Evolutionary conservation across 1,139 yeast genomes (phyloP), one percentile per base, ranked within the genome.

Genomic region (Scheffersomyces illinoinensis): DNA sequence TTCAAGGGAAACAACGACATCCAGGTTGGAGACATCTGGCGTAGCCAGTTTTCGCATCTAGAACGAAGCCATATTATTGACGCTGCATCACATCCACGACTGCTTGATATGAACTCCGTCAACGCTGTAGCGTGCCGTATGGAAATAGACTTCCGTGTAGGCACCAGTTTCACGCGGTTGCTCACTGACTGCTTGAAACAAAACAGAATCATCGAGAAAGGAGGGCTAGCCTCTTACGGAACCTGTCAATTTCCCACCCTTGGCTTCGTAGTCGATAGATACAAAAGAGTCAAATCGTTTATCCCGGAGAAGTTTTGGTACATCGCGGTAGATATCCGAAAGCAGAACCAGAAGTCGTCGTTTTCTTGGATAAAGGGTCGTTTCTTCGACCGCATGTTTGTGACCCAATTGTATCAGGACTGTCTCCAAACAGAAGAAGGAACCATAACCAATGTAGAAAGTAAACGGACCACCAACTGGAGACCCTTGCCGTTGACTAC

Each of bases 191-290:
- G 79, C 46, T 78, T 86, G 56, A 78, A 79, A 58, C 65, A 68
- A 51, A 64, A 64, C 62, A 61, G 68, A 56, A 66, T 71, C 54
- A 59, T 70, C 56, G 63, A 72, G 46, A 66, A 61, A 23, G 65
- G 70, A 62, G 71, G 75, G 61, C 65, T 76, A 49, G 77, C 78
- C 0, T 91, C 97, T 0, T 93, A 93, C 71, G 98, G 99, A 0
- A 87, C 97, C 0, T 96, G 99, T 71, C 99, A 96, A 71, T 95
- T 95, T 66, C 99, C 99, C 1, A 95, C 99, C 0, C 77, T 96
- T 56, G 98, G 99, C 2, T 96, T 96, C 74, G 93, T 96, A 0
- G 98, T 95, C n/a, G 99, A 96, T 70, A 77, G 99, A 61, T 93
- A 88, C 71, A 87, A 87, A 61, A 78, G 97, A 58, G 91, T 90